Percentiles rank a stretch among this genome's conserved stretches.
These are phyloP conservation scores for Saccharomycopsis sp. DNA, from an alignment of 805 yeast species.

Conservation along the genomic window DNA sequence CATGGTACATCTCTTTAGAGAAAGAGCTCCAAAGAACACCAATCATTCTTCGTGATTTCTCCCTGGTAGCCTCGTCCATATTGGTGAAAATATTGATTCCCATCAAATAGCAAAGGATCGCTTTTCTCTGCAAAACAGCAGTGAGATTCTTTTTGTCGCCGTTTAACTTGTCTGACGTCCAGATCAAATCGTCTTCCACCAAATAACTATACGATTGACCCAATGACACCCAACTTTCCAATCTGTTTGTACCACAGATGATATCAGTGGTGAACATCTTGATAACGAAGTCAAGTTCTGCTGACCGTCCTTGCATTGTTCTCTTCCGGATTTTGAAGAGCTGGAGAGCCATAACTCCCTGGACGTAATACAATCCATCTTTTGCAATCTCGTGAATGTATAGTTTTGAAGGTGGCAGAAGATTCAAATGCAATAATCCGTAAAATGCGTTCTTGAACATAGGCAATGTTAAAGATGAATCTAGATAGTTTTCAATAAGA, in stretches of 20 bases:
- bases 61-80: slow-evolving; percentile 21
- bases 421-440: slow-evolving; percentile 37
- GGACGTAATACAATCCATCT: slow-evolving; percentile 60
- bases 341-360: slow-evolving; percentile 63
- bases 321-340: slow-evolving; percentile 65
- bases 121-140: slow-evolving; percentile 58
- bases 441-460: slow-evolving; percentile 43
- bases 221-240: slow-evolving; percentile 81
- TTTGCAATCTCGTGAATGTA: slow-evolving; percentile 34
- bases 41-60: slow-evolving; percentile 31
- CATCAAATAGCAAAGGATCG: slow-evolving; percentile 69
- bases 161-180: slow-evolving; percentile 82
- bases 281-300: slow-evolving; percentile 72
- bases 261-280: slow-evolving; percentile 61
- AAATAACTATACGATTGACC: slow-evolving; percentile 73
- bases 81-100: slow-evolving; percentile 44
- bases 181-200: slow-evolving; percentile 85
- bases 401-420: slow-evolving; percentile 27
- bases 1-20: slow-evolving; percentile 50
- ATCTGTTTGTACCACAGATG: slow-evolving; percentile 53
- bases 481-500: slow-evolving; percentile 41
- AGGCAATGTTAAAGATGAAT: slow-evolving; percentile 37
- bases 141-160: slow-evolving; percentile 55
- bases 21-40: slow-evolving; percentile 45
- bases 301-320: slow-evolving; percentile 71